Percentiles rank a stretch among this genome's conserved stretches.
phyloP scores from a whole-genome alignment of 2,329 filamentous ascomycete genomes.

The Paraphoma chrysanthemicola region DNA sequence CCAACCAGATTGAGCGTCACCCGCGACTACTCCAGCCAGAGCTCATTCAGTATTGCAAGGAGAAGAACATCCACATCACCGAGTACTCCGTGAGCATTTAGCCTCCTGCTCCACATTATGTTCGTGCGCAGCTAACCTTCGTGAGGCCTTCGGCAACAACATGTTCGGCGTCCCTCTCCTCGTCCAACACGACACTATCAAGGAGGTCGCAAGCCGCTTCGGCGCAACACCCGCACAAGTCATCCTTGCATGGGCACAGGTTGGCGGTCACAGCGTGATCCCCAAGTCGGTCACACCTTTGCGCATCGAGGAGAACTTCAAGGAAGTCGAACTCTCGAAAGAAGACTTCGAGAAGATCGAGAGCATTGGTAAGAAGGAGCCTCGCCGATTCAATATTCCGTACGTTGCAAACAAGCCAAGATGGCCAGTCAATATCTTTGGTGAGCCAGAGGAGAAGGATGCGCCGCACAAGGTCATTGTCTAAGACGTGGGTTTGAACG shows the following conservation, averaged over 20 bases:
- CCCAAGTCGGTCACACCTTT: slow-evolving; percentile 42
- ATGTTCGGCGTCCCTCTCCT: slow-evolving; percentile 61
- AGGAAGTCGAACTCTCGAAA: slow-evolving; percentile 37
- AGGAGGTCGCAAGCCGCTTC: slow-evolving; percentile 68
- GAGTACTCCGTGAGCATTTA: slow-evolving; percentile 32
- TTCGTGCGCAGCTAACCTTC: slow-evolving; percentile 60
- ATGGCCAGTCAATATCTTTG: slow-evolving; percentile 66
- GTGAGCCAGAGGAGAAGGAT: slow-evolving; percentile 60
- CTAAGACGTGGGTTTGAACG: slow-evolving; percentile 5
- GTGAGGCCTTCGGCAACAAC: slow-evolving; percentile 63
- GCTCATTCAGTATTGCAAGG: slow-evolving; percentile 36
- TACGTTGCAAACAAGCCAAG: slow-evolving; percentile 55
- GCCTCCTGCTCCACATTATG: slow-evolving; percentile 66
- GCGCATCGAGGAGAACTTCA: slow-evolving; percentile 41
- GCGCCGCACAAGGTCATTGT: slow-evolving; percentile 56
- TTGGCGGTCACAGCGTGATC: slow-evolving; percentile 53
- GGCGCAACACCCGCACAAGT: slow-evolving; percentile 77
- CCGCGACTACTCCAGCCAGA: slow-evolving; percentile 35
- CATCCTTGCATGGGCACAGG: slow-evolving; percentile 85
- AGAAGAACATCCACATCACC: slow-evolving; percentile 41
- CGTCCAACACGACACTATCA: slow-evolving; percentile 65
- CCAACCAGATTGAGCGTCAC: slow-evolving; percentile 42
- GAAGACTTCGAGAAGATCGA: slow-evolving; percentile 43
- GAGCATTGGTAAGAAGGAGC: slow-evolving; percentile 64
- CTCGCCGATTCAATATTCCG: slow-evolving; percentile 62